Percentiles rank a stretch among this genome's conserved stretches.
Conservation (phyloP, 2,329 filamentous ascomycete genomes). For the Beauveria scarabaeidicola region DNA sequence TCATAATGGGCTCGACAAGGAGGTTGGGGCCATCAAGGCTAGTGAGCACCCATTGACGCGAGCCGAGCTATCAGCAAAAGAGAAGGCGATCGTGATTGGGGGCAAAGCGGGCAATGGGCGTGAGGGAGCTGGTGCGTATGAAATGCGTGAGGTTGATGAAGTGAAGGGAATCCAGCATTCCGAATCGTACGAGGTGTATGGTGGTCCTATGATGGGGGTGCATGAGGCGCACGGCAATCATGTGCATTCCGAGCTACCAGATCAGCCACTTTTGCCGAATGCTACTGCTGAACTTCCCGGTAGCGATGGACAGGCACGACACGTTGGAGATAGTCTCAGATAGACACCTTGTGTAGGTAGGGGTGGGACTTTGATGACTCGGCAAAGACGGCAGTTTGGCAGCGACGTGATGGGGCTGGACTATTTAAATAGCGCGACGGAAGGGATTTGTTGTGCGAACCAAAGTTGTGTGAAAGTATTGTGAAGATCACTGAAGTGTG, state of each 20-base stretch:
- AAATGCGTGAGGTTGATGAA: not conserved
- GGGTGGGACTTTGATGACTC: not conserved
- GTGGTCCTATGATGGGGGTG: too few relatives aligned
- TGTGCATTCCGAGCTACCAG: not conserved
- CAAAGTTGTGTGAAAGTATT: too few relatives aligned
- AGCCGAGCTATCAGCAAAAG: not conserved
- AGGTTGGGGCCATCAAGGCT: not conserved
- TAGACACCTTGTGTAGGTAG: not conserved
- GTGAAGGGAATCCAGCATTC: not conserved
- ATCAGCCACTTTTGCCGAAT: not conserved
- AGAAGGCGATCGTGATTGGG: not conserved
- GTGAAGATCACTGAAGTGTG: too few relatives aligned
- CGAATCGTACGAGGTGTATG: not conserved
- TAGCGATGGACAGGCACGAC: not conserved
- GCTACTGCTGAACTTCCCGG: not conserved
- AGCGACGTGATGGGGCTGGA: too few relatives aligned
- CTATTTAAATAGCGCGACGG: too few relatives aligned
- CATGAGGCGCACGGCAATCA: not conserved
- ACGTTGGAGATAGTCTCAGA: not conserved
- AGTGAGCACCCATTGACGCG: not conserved
- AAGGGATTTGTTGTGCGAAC: too few relatives aligned
- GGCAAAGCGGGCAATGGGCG: not conserved
- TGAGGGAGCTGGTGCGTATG: not conserved
- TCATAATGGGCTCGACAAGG: not conserved
- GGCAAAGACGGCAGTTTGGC: not conserved